Evolutionary conservation across 352 stramenopile genomes (phyloP).

Genomic region (Saprolegnia parasitica): DNA sequence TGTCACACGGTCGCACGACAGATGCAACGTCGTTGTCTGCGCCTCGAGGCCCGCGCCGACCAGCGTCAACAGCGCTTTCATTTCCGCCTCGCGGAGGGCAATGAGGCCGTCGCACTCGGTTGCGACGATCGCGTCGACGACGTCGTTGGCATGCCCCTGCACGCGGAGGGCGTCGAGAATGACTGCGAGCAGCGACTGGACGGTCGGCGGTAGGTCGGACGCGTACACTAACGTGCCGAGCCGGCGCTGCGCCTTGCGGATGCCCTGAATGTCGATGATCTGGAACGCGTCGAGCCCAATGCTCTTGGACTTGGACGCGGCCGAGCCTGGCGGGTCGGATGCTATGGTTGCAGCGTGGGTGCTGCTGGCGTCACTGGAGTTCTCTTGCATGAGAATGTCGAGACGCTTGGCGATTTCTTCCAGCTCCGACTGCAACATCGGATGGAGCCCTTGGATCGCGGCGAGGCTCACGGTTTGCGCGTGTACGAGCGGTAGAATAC

Average conservation of each 20-base stretch:
- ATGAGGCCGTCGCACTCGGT: constrained; percentile 54
- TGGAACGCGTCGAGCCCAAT: constrained; percentile 32
- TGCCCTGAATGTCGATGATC: constrained; percentile 63
- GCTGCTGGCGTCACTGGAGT: constrained; percentile 14
- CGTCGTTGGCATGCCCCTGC: constrained; percentile 56
- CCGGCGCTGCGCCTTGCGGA: constrained; percentile 73
- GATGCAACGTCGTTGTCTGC: constrained; percentile 54
- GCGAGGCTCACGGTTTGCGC: constrained; percentile 50
- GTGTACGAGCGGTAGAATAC: constrained; percentile 58
- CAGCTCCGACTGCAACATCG: constrained; percentile 55
- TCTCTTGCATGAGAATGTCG: constrained; percentile 42
- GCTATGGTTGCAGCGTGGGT: neutral
- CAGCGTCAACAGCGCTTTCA: constrained; percentile 51
- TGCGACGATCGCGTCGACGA: constrained; percentile 59
- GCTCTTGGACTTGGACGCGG: neutral
- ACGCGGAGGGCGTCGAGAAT: constrained; percentile 52
- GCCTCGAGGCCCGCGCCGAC: constrained; percentile 46
- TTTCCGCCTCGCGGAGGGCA: constrained; percentile 41
- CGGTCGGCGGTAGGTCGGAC: constrained; percentile 50
- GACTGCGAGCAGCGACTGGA: constrained; percentile 50
- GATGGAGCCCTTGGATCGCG: constrained; percentile 45
- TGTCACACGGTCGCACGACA: constrained; percentile 50
- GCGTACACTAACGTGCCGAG: constrained; percentile 66
- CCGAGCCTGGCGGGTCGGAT: neutral
- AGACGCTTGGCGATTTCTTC: constrained; percentile 45